A percentile compares a stretch with the other conserved stretches of the same genome.
These are phyloP conservation scores for Buxus sempervirens DNA, from an alignment of 164 flowering plant species.

Conservation along the genomic window DNA sequence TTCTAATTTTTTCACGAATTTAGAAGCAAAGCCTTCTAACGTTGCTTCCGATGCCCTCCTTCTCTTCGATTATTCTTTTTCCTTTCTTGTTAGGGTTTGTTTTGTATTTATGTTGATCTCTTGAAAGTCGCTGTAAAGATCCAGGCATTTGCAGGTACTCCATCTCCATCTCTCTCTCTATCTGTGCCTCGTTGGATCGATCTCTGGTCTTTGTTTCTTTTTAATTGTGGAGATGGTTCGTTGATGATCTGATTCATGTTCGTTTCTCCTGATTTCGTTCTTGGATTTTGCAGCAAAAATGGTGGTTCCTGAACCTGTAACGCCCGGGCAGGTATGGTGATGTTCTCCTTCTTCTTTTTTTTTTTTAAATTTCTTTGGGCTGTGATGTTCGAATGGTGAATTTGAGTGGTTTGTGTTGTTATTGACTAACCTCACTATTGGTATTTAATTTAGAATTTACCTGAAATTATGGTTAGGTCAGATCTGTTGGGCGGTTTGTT, in stretches of 20 bases:
- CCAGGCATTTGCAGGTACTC: no score
- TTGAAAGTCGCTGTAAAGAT: no score
- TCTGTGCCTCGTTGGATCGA: not conserved
- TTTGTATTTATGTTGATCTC: no score
- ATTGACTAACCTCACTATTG: not conserved
- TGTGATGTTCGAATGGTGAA: slow-evolving; percentile 1
- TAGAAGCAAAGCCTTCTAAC: slow-evolving; percentile 12
- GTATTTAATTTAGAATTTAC: not conserved
- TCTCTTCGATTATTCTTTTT: not conserved
- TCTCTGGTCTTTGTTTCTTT: not conserved
- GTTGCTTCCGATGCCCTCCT: no score
- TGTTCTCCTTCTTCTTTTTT: not conserved
- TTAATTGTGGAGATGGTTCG: not conserved
- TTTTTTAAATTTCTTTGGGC: not conserved
- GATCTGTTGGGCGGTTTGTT: not conserved
- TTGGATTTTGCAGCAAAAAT: slow-evolving; percentile 24
- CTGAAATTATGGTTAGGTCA: not conserved
- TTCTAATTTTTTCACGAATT: slow-evolving; percentile 11
- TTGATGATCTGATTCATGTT: not conserved
- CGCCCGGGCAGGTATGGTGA: slow-evolving; percentile 59
- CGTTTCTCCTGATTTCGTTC: not conserved
- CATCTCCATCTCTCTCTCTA: not conserved
- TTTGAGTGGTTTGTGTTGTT: not conserved
- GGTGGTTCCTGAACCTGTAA: slow-evolving; percentile 41
- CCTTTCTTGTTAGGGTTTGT: not conserved